Percentiles rank a stretch among this genome's conserved stretches.
phyloP scores from a whole-genome alignment of 73 alveolate genomes.

The Paramecium biaurelia region DNA sequence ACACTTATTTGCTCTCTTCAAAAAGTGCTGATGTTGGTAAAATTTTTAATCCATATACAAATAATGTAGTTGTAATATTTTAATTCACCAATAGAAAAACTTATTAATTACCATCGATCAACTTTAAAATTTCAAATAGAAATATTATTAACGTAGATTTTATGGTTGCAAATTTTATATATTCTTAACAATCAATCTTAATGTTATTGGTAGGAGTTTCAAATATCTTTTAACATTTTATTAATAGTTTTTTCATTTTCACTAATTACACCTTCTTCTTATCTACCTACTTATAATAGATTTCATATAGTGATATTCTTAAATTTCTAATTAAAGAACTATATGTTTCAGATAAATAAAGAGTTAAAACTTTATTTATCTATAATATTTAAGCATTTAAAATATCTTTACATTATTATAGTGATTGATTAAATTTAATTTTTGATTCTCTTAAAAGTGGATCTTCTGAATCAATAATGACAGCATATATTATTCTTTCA shows the following conservation, averaged over 20 bases:
- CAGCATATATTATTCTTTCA: neutral
- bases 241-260: neutral
- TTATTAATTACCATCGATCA: neutral
- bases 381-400: neutral
- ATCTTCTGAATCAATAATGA: neutral
- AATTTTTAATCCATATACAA: neutral
- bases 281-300: neutral
- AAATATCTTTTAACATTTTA: neutral
- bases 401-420: neutral
- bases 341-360: neutral
- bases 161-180: neutral
- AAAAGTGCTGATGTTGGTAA: neutral
- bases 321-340: neutral
- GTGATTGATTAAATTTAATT: neutral
- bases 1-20: neutral
- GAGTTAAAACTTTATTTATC: neutral
- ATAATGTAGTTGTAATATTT: neutral
- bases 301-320: neutral
- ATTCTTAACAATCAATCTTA: neutral
- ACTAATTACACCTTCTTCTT: neutral
- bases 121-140: neutral
- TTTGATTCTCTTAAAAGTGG: neutral
- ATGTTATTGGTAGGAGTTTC: neutral
- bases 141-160: neutral
- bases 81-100: neutral